A percentile compares a stretch with the other conserved stretches of the same genome.
phyloP scores from a whole-genome alignment of 116 monocot genomes.

The Phalaenopsis hybrid region DNA sequence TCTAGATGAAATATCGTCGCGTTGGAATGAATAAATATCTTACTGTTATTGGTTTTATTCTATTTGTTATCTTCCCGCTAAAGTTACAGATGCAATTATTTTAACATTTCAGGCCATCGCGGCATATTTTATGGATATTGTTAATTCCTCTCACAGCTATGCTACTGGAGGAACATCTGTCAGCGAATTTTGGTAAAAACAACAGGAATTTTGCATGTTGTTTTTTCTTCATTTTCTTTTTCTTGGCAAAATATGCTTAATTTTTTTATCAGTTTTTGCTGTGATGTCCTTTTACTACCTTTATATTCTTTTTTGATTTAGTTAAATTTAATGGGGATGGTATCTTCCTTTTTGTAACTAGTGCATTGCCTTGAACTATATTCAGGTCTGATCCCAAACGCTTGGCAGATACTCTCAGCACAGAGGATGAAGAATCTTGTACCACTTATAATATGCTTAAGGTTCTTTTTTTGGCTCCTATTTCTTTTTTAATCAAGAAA shows the following conservation, averaged over 20 bases:
- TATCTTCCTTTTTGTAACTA: background rate
- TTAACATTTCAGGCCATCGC: conserved; percentile 64
- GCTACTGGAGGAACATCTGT: conserved; percentile 96
- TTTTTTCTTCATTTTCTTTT: background rate
- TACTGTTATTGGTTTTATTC: background rate
- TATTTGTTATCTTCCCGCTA: background rate
- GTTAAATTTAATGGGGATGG: background rate
- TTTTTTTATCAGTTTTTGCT: background rate
- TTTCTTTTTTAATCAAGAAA: background rate
- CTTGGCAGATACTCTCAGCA: conserved; percentile 58
- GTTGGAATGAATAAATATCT: background rate
- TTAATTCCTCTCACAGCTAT: conserved; percentile 93
- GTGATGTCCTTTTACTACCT: background rate
- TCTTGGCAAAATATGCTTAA: background rate
- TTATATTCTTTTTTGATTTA: background rate
- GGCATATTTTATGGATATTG: conserved; percentile 71
- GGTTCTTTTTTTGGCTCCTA: conserved; percentile 26
- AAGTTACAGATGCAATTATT: conserved; percentile 10
- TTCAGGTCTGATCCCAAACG: conserved; percentile 82
- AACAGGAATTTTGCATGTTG: background rate
- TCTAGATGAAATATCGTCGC: background rate
- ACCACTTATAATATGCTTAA: conserved; percentile 99
- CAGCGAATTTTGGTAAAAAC: conserved; percentile 78
- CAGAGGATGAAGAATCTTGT: conserved; percentile 94
- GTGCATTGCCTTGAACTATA: conserved; percentile 3